Conservation (phyloP, 2,329 filamentous ascomycete genomes). For the Cladosporium velox region DNA sequence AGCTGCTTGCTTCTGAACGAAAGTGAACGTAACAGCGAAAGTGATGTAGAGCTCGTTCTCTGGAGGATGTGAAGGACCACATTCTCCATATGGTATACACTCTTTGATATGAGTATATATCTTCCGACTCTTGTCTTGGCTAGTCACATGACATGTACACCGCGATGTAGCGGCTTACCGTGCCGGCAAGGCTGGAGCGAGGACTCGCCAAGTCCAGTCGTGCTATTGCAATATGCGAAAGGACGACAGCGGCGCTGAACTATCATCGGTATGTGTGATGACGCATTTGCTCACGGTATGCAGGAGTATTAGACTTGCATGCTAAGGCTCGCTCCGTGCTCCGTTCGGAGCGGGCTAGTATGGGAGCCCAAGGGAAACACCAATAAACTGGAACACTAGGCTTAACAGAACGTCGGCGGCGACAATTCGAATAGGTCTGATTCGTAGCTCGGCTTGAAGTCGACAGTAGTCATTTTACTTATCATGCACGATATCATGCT, state of each 20-base stretch:
- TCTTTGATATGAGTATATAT: background rate
- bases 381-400: background rate
- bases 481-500: background rate
- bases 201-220: conserved; percentile 1
- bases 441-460: background rate
- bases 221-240: background rate
- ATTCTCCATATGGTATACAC: background rate
- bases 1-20: background rate
- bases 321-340: conserved; percentile 20
- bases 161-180: conserved; percentile 15
- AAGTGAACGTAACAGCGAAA: background rate
- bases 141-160: conserved; percentile 14
- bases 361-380: conserved; percentile 3
- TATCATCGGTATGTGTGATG: conserved; percentile 11
- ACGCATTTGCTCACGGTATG: conserved; percentile 6
- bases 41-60: background rate
- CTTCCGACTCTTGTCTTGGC: background rate
- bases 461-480: background rate
- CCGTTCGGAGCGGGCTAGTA: conserved; percentile 20
- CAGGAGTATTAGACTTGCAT: conserved; percentile 20
- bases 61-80: background rate
- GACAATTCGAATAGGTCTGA: background rate
- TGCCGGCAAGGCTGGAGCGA: conserved; percentile 13
- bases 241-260: conserved; percentile 19
- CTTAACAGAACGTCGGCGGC: background rate